Evolutionary conservation across 352 stramenopile genomes (phyloP).

Genomic region (Pythium aristosporum): DNA sequence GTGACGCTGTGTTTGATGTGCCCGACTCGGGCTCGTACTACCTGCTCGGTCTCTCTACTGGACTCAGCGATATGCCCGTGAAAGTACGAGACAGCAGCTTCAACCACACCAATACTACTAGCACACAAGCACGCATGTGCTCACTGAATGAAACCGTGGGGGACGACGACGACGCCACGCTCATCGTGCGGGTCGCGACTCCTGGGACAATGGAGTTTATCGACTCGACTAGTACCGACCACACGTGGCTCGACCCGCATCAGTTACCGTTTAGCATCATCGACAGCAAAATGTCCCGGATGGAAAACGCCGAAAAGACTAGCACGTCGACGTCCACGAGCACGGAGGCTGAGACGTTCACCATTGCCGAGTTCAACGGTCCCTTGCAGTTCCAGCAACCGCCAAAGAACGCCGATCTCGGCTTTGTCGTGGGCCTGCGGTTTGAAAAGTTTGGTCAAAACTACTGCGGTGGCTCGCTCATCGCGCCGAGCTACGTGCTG

Average conservation of each 20-base stretch:
- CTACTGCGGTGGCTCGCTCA: constrained; percentile 47
- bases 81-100: not conserved
- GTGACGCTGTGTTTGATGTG: constrained; percentile 24
- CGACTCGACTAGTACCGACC: constrained; percentile 20
- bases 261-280: constrained; percentile 10
- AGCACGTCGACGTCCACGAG: not conserved
- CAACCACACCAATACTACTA: not conserved
- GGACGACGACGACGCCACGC: constrained; percentile 18
- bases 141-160: constrained; percentile 19
- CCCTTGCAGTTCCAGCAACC: constrained; percentile 23
- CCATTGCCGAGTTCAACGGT: constrained; percentile 19
- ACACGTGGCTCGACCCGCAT: constrained; percentile 28
- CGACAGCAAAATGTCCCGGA: constrained; percentile 1
- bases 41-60: constrained; percentile 16
- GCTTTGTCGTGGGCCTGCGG: constrained; percentile 40
- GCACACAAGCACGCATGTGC: constrained; percentile 11
- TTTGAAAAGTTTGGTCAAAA: constrained; percentile 32
- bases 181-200: constrained; percentile 26
- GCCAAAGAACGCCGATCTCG: constrained; percentile 21
- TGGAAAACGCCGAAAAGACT: not conserved
- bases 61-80: constrained; percentile 6
- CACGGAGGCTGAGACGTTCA: not conserved
- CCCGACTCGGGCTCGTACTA: constrained; percentile 19
- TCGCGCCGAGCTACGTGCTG: constrained; percentile 43
- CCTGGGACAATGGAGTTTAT: constrained; percentile 27